Evolutionary conservation across 2,329 filamentous ascomycete genomes (phyloP), one percentile per base, ranked within the genome.

Genomic region (Cryphonectria japonica): DNA sequence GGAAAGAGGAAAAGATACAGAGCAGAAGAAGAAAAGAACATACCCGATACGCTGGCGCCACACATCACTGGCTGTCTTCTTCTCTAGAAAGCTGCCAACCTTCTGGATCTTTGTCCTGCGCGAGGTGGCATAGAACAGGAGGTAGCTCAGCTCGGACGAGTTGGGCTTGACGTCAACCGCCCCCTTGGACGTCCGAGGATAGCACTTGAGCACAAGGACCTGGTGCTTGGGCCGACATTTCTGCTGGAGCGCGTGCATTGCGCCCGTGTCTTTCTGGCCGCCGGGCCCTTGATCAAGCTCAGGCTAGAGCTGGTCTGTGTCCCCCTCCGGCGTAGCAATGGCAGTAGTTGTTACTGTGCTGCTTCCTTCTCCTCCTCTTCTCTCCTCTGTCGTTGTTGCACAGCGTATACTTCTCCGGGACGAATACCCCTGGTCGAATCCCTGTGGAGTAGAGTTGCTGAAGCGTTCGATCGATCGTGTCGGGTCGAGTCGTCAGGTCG

Each of bases 41-140:
- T 84, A 97, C 92, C 95, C 95, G 78, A 96, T 93, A 78, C 94
- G 91, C 80, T 90, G 88, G 78, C 93, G 92, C 89, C 92, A 97
- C 75, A 98, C 94, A 84, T 99, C 96, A 78, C 90, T 92, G 73
- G 93, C 93, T 32, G 94, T 96, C 84, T 95, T 94, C 85, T 95
- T 97, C 84, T 98, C 95, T 75, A 99, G 87, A 79, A 98, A 99
- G 76, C 90, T 91, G 80, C 94, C 94, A 75, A 99, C 95, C 83
- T 99, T 99, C 78, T 96, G 93, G 76, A 98, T 90, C 86, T 98
- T 99, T 82, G 93, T 95, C 75, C 94, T 91, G 72, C 95, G 93
- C 76, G 95, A 97, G 79, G 93, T 97, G 73, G 93, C 94, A 85
- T 99, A 98, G 87, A 97, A 98, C 69, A 98, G 89, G 75, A 99